phyloP scores from a whole-genome alignment of 2,329 filamentous ascomycete genomes.

The Bimuria novae-zelandiae region DNA sequence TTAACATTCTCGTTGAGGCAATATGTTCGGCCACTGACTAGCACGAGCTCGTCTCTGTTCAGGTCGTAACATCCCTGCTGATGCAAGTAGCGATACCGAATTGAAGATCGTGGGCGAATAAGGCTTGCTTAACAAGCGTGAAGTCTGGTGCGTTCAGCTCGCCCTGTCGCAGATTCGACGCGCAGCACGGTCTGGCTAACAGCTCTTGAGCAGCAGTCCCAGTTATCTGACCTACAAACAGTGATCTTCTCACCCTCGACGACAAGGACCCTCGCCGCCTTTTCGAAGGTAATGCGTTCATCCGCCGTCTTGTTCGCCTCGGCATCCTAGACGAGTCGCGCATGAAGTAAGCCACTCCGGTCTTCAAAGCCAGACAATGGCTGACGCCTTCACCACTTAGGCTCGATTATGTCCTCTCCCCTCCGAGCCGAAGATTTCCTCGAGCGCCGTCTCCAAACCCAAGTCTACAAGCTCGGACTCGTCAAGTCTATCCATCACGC shows the following conservation, averaged over 20 bases:
- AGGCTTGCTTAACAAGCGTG: conserved; percentile 99
- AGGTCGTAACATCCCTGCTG: no score
- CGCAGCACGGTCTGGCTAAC: conserved; percentile 99
- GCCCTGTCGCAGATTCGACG: conserved; percentile 99
- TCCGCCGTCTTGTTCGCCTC: conserved; percentile 99
- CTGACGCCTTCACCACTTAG: no score
- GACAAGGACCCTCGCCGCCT: conserved; percentile 99
- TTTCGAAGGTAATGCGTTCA: conserved; percentile 99
- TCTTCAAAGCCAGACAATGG: no score
- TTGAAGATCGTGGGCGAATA: conserved; percentile 99
- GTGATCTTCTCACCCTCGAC: conserved; percentile 98
- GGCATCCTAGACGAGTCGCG: conserved; percentile 99
- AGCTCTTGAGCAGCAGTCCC: no score
- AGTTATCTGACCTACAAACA: no score
- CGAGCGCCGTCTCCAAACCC: conserved; percentile 99
- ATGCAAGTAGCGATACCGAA: conserved; percentile 99
- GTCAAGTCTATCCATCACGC: conserved; percentile 99
- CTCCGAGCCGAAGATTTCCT: conserved; percentile 99
- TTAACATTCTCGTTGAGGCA: no score
- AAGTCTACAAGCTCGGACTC: conserved; percentile 99
- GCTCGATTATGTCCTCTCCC: conserved; percentile 99
- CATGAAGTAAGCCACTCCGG: no score
- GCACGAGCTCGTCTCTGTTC: no score
- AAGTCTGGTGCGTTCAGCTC: conserved; percentile 99
- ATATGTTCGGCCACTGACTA: conserved; percentile 73